Evolutionary conservation across 2,329 filamentous ascomycete genomes (phyloP).

Genomic region (Nothopassalora personata): DNA sequence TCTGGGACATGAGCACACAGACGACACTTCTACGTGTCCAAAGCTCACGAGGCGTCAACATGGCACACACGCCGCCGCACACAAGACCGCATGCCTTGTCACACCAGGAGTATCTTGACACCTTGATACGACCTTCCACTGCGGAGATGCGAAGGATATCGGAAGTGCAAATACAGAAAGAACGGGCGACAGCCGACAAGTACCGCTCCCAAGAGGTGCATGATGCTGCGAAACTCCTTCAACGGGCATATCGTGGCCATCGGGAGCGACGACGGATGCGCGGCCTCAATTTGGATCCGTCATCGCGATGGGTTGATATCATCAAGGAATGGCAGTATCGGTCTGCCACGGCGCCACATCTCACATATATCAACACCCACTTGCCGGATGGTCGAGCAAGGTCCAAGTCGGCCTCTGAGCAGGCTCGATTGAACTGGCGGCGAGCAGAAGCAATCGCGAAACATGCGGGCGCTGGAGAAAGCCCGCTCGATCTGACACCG

Average conservation of each 20-base stretch:
- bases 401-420: constrained; percentile 14
- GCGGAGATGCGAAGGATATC: constrained; percentile 21
- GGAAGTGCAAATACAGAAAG: constrained; percentile 23
- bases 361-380: background rate
- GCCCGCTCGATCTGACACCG: constrained; percentile 33
- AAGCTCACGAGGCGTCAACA: background rate
- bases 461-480: constrained; percentile 63
- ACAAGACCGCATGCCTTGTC: constrained; percentile 13
- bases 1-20: constrained; percentile 2
- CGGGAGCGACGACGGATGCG: constrained; percentile 64
- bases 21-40: background rate
- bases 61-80: background rate
- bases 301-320: constrained; percentile 65
- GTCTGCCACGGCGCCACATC: constrained; percentile 22
- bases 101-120: constrained; percentile 25
- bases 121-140: constrained; percentile 17
- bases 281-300: constrained; percentile 63
- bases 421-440: constrained; percentile 64
- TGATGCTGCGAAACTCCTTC: constrained; percentile 30
- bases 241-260: constrained; percentile 70
- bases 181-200: constrained; percentile 21
- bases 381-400: constrained; percentile 9
- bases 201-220: constrained; percentile 24
- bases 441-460: constrained; percentile 65
- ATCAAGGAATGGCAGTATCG: constrained; percentile 29